Percentiles rank a stretch among this genome's conserved stretches.
Evolutionary conservation across 2,329 filamentous ascomycete genomes (phyloP).

Genomic region (Trichoderma gracile): DNA sequence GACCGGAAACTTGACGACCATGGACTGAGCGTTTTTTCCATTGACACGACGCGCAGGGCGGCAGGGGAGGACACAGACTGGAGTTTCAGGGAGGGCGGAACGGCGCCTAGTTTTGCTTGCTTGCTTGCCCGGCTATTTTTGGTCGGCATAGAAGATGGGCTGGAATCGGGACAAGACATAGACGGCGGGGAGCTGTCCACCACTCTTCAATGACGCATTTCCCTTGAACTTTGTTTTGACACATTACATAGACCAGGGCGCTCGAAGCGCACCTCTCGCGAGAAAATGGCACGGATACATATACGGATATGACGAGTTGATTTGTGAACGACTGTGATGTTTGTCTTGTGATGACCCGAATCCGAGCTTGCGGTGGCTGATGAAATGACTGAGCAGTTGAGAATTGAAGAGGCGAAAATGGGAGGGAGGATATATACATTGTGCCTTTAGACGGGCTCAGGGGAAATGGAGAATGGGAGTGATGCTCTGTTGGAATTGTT

Average conservation of each 20-base stretch:
- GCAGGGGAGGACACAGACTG: constrained; percentile 17
- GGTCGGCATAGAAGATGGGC: constrained; percentile 12
- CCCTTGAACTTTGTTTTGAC: constrained; percentile 6
- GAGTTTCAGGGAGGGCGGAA: constrained; percentile 21
- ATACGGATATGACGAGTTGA: neutral
- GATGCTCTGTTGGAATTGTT: neutral
- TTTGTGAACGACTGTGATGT: constrained; percentile 2
- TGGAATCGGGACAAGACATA: constrained; percentile 14
- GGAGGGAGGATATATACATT: neutral
- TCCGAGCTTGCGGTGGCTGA: neutral
- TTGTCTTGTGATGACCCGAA: neutral
- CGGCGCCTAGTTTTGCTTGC: constrained; percentile 14
- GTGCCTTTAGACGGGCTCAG: too few relatives aligned
- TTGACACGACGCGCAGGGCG: constrained; percentile 13
- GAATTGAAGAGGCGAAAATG: neutral
- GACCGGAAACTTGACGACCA: constrained; percentile 23
- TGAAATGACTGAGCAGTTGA: neutral
- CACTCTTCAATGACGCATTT: constrained; percentile 23
- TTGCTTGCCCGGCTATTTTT: constrained; percentile 17
- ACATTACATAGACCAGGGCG: constrained; percentile 24
- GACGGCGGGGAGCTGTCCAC: constrained; percentile 20
- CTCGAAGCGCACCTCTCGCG: constrained; percentile 14
- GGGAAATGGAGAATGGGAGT: neutral
- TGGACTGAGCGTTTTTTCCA: constrained; percentile 24
- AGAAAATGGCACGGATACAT: constrained; percentile 22